Evolutionary conservation across 805 yeast species (phyloP), one percentile per base, ranked within the genome.

Genomic region (Ogataea haglerorum): DNA sequence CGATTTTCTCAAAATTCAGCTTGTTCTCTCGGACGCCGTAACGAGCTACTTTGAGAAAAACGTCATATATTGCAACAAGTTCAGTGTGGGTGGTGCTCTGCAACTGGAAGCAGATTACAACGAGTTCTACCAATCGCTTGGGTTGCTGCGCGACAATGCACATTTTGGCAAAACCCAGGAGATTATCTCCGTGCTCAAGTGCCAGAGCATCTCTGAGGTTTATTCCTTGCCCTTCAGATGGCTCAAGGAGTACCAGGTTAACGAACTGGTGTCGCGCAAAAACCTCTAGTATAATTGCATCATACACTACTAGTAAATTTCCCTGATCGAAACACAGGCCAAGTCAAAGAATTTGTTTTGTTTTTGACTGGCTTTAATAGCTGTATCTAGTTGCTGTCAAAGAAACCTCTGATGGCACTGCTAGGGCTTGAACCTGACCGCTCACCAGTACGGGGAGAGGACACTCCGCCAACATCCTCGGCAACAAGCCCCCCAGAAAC

Each of bases 41-140:
- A 57, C 66, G 2, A 46, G 47, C 14, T 67, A 68, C 38, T 54
- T 72, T 35, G 67, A 65, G 54, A 60, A 55, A 21, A 61, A 63
- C 36, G 57, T 72, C 10, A 53, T 70, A 8, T 60, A 61, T 46
- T 66, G 67, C 7, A 65, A 65, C 44, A 54, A 48, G 34, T 73
- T 72, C 51, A 55, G 57, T 10, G 18, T 23, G 5, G 23, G 30
- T 7, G 73, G 73, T 5, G 72, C 69, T 2, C 10, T 25, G 8
- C 68, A 63, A 37, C 53, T 73, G 16, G 44, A 44, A 6, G 40
- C 37, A 4, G 74, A 70, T 42, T 44, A 68, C 7, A 43, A 47
- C 3, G 49, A 46, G 18, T 22, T 72, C 8, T 66, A 71, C 56
- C 31, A 45, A 13, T 10, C 45, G 6, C 39, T 63, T 27, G 29